Percentiles rank a stretch among this genome's conserved stretches.
Evolutionary conservation across 2,329 filamentous ascomycete genomes (phyloP).

Genomic region (Aspergillus fumigatus): DNA sequence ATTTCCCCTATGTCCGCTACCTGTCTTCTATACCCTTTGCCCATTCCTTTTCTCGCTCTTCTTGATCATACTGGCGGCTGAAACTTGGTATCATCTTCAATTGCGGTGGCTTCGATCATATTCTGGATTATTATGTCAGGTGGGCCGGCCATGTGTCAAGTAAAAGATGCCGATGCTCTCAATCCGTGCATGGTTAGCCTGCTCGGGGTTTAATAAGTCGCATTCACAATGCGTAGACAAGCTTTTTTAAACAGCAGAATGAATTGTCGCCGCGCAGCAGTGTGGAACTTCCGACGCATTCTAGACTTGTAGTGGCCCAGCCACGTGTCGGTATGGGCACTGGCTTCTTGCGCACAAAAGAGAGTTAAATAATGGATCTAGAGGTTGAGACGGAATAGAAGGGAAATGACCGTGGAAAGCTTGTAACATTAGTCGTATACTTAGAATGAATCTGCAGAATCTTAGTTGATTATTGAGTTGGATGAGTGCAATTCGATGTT

Average conservation of each 20-base stretch:
- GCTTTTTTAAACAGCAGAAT: background rate
- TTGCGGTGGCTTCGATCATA: conserved; percentile 4
- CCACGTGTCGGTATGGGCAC: conserved; percentile 1
- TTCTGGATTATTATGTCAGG: conserved; percentile 1
- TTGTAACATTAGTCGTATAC: background rate
- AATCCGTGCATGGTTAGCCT: background rate
- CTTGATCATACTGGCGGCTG: conserved; percentile 5
- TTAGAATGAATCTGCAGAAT: background rate
- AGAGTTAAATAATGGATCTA: background rate
- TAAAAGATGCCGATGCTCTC: background rate
- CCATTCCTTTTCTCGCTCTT: conserved; percentile 10
- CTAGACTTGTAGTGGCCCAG: background rate
- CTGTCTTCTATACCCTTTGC: conserved; percentile 21
- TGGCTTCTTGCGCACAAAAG: background rate
- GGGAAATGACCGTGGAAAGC: background rate
- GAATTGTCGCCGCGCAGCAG: background rate
- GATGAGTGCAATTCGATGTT: background rate
- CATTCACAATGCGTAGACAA: background rate
- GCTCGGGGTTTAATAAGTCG: background rate
- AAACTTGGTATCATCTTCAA: conserved; percentile 7
- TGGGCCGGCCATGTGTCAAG: conserved; percentile 4
- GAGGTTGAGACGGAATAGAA: background rate
- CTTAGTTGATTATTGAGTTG: background rate
- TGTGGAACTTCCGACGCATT: background rate
- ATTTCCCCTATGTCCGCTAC: conserved; percentile 7